phyloP scores from a whole-genome alignment of 2,329 filamentous ascomycete species.

The Waltergamsia citrina region DNA sequence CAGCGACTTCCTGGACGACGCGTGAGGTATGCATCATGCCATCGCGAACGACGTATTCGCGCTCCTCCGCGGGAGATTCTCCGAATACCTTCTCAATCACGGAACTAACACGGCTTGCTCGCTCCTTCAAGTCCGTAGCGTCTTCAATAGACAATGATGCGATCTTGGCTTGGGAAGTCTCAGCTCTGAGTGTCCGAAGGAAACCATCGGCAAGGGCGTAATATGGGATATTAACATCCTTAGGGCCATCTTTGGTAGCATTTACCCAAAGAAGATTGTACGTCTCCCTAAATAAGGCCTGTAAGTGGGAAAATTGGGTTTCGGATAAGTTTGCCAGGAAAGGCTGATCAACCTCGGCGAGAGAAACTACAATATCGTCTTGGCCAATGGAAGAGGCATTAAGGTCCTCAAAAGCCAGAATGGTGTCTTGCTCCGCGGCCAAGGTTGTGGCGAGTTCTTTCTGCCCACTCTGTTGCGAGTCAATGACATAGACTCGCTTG shows the following conservation, averaged over 20 bases:
- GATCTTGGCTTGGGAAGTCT: neutral
- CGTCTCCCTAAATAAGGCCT: neutral
- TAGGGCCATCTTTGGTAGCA: neutral
- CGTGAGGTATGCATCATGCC: conserved; percentile 1
- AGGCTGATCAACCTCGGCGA: neutral
- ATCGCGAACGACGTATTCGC: conserved; percentile 1
- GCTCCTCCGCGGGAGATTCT: neutral
- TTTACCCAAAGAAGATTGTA: conserved; percentile 2
- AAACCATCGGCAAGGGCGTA: conserved; percentile 1
- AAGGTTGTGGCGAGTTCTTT: neutral
- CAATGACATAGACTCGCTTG: neutral
- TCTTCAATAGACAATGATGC: conserved; percentile 3
- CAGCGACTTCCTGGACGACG: conserved; percentile 1
- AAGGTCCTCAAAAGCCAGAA: neutral
- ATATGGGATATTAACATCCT: neutral
- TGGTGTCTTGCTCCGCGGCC: neutral
- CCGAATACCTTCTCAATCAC: neutral
- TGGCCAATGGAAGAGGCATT: neutral
- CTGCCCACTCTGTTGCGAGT: conserved; percentile 1
- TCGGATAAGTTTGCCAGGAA: conserved; percentile 1
- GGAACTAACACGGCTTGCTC: neutral
- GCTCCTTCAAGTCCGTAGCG: neutral
- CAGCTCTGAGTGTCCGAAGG: conserved; percentile 2
- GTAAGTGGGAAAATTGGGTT: neutral
- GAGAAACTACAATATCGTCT: conserved; percentile 2